Conservation (phyloP, 2,329 filamentous ascomycete species). For the Colletotrichum caudatum region DNA sequence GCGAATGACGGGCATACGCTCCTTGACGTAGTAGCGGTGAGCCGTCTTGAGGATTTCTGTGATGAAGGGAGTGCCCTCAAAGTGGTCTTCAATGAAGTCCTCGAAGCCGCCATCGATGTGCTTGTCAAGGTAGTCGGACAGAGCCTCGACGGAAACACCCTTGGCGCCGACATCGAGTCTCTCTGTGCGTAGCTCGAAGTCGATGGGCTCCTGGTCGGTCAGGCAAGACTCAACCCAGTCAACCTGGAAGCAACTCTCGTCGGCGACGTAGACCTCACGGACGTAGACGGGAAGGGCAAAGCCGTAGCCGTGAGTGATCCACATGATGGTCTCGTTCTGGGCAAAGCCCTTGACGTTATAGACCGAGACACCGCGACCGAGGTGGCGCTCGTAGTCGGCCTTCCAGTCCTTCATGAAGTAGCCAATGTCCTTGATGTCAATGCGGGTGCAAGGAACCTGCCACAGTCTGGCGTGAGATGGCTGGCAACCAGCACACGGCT, state of each 20-base stretch:
- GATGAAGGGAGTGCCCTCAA: conserved; percentile 93
- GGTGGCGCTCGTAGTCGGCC: conserved; percentile 93
- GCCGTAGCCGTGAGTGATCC: conserved; percentile 96
- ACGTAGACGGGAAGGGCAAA: conserved; percentile 93
- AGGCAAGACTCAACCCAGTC: conserved; percentile 91
- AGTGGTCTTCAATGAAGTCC: conserved; percentile 94
- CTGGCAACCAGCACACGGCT: conserved; percentile 94
- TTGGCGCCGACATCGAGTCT: conserved; percentile 90
- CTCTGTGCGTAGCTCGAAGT: conserved; percentile 89
- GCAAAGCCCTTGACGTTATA: conserved; percentile 93
- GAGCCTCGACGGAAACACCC: conserved; percentile 81
- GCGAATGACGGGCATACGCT: conserved; percentile 88
- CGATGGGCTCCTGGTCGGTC: conserved; percentile 75
- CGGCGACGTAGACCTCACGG: conserved; percentile 90
- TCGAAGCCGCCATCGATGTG: conserved; percentile 95
- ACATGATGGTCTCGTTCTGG: conserved; percentile 77
- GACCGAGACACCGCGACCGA: conserved; percentile 87
- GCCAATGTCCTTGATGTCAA: conserved; percentile 97
- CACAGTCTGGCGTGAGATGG: conserved; percentile 94
- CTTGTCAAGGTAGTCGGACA: conserved; percentile 94
- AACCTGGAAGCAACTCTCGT: conserved; percentile 91
- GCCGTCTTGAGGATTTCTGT: conserved; percentile 97
- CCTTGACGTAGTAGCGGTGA: conserved; percentile 91
- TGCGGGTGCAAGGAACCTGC: conserved; percentile 97
- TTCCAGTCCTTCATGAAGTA: conserved; percentile 99